A percentile compares a stretch with the other conserved stretches of the same genome.
Evolutionary conservation across 345 rosid species (phyloP).

Genomic region (Moricandia arvensis): DNA sequence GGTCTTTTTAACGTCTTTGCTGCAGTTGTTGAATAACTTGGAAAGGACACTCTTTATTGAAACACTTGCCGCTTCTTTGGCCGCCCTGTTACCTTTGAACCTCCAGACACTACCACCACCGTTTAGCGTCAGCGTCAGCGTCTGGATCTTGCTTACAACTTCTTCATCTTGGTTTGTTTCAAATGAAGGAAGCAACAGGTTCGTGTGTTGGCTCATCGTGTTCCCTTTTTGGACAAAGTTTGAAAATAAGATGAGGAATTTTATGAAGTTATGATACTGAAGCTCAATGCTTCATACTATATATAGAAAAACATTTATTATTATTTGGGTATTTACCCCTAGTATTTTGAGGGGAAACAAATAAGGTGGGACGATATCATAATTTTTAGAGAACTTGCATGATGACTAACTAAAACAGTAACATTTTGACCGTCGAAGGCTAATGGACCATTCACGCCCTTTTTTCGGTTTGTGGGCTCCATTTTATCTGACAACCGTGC

Average conservation of each 20-base stretch:
- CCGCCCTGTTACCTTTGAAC: conserved; percentile 38
- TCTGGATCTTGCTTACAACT: not conserved
- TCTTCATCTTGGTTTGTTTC: conserved; percentile 1
- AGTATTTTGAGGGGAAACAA: not conserved
- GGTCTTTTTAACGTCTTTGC: conserved; percentile 34
- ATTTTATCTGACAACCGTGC: too few relatives aligned
- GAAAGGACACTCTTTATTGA: conserved; percentile 40
- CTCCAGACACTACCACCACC: conserved; percentile 14
- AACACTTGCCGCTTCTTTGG: conserved; percentile 22
- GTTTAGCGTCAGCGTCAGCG: not conserved
- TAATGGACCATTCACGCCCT: too few relatives aligned
- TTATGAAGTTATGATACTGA: not conserved
- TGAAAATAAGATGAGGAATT: not conserved
- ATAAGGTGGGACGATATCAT: not conserved
- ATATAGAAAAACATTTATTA: not conserved
- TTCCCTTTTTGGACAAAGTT: not conserved
- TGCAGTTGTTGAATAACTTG: conserved; percentile 34
- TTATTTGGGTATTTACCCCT: not conserved
- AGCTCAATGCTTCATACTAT: not conserved
- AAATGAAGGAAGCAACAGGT: conserved; percentile 13
- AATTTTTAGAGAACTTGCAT: not conserved
- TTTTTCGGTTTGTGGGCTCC: too few relatives aligned
- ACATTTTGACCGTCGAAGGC: too few relatives aligned
- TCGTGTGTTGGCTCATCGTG: conserved; percentile 24
- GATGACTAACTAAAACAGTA: not conserved